Percentiles rank a stretch among this genome's conserved stretches.
phyloP scores from a whole-genome alignment of 345 rosid species.

The Firmiana major region DNA sequence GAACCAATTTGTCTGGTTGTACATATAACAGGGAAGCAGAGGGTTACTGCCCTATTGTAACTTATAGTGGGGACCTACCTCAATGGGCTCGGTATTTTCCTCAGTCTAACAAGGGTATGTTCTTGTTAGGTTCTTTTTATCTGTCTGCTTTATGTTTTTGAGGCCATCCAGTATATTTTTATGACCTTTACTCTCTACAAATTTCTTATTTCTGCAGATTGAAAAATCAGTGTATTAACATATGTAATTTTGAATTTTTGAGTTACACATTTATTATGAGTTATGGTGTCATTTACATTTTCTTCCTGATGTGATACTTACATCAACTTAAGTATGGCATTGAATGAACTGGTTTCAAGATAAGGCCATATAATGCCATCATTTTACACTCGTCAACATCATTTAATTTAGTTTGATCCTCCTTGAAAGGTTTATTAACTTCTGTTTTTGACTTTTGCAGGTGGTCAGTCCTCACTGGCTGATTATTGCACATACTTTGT shows the following conservation, averaged over 20 bases:
- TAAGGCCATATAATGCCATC: background rate
- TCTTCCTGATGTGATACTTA: background rate
- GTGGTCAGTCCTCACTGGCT: constrained; percentile 97
- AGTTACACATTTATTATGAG: background rate
- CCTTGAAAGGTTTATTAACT: constrained; percentile 8
- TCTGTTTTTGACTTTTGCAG: constrained; percentile 40
- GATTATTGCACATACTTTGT: constrained; percentile 98
- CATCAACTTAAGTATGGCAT: background rate
- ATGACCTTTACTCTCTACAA: background rate
- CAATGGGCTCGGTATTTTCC: constrained; percentile 97
- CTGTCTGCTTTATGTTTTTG: background rate
- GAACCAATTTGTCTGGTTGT: constrained; percentile 90
- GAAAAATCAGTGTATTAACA: background rate
- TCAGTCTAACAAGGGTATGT: constrained; percentile 87
- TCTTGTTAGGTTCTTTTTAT: background rate
- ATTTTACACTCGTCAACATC: background rate
- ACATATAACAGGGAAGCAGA: constrained; percentile 99
- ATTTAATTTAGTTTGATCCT: background rate
- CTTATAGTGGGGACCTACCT: constrained; percentile 90
- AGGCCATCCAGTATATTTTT: background rate
- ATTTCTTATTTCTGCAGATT: background rate
- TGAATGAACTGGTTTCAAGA: background rate
- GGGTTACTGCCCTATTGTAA: constrained; percentile 97
- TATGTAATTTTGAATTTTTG: background rate
- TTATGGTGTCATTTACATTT: background rate